These are phyloP conservation scores for Polytolypa hystricis DNA, from an alignment of 2,329 filamentous ascomycete species.

Conservation along the genomic window DNA sequence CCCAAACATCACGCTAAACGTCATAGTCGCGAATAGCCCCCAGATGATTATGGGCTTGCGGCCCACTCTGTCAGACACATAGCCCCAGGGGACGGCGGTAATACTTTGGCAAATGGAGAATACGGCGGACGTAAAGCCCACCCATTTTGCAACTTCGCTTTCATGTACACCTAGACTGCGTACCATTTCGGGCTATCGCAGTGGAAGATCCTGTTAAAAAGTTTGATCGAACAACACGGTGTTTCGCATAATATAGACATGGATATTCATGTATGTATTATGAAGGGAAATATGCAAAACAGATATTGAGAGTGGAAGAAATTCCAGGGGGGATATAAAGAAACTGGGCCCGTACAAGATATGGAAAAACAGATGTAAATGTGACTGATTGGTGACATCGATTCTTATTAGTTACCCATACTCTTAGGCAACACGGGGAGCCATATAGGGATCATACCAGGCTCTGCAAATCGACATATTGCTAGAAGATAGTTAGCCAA, in stretches of 20 bases:
- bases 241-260: no score
- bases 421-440: constrained; percentile 8
- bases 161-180: constrained; percentile 59
- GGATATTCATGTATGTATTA: not conserved
- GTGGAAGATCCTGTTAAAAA: not conserved
- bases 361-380: constrained; percentile 59
- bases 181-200: constrained; percentile 64
- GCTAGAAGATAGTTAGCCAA: constrained; percentile 44
- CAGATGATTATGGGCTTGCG: constrained; percentile 71
- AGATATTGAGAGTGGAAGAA: no score
- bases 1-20: constrained; percentile 70
- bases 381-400: constrained; percentile 27
- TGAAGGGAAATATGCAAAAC: not conserved
- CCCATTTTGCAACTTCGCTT: constrained; percentile 66
- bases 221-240: no score
- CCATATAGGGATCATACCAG: constrained; percentile 37
- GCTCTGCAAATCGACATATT: constrained; percentile 68
- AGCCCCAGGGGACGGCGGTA: constrained; percentile 65
- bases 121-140: constrained; percentile 59
- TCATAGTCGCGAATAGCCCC: constrained; percentile 68
- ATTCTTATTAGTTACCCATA: constrained; percentile 7
- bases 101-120: constrained; percentile 62
- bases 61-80: constrained; percentile 65
- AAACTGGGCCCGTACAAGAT: constrained; percentile 30
- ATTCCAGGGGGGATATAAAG: no score